Base-by-base conservation (phyloP, 2,329 filamentous ascomycete genomes). In the Nectriaceae sp. region DNA sequence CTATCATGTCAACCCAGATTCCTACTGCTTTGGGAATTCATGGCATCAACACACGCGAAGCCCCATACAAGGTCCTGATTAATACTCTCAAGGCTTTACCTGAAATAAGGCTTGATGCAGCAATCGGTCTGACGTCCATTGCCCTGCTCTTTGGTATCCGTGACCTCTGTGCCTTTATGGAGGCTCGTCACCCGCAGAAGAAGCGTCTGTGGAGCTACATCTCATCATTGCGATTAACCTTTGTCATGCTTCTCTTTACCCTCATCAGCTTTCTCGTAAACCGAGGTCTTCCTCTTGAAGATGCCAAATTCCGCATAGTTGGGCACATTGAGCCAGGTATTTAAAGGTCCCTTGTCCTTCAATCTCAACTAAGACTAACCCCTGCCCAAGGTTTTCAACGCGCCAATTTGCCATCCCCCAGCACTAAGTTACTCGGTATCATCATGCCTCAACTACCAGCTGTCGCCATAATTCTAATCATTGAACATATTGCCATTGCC, bases 401-500 rank as follows among this genome's bases (percentile, higher is more conserved):
- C 57, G 84, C 84, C 5, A 77, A 74, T 8, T 77, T 83, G 0
- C 87, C 88, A 0, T 70, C 63, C 0, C 70, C 89, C 39, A 78
- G 81, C 50, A 65, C 64, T 0, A 66, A 75, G 1, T 74, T 90
- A 38, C 73, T 90, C 56, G 71, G 68, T 1, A 65, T 76, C 0
- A 82, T 89, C 54, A 70, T 79, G 3, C 75, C 75, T 21, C 75
- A 91, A 50, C 70, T 92, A 5, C 89, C 89, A 0, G 84, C 85
- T 16, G 82, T 86, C 0, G 80, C 89, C 41, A 89, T 93, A 52
- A 88, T 93, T 16, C 71, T 92, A 16, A 77, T 92, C 18, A 89
- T 93, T 46, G 89, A 92, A 68, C 89, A 93, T 63, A 91, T 92
- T 55, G 87, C 89, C 36, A 92, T 93, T 51, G 85, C 88, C 5